These are phyloP conservation scores for Aphanomyces astaci DNA, from an alignment of 352 stramenopile genomes.

Conservation along the genomic window DNA sequence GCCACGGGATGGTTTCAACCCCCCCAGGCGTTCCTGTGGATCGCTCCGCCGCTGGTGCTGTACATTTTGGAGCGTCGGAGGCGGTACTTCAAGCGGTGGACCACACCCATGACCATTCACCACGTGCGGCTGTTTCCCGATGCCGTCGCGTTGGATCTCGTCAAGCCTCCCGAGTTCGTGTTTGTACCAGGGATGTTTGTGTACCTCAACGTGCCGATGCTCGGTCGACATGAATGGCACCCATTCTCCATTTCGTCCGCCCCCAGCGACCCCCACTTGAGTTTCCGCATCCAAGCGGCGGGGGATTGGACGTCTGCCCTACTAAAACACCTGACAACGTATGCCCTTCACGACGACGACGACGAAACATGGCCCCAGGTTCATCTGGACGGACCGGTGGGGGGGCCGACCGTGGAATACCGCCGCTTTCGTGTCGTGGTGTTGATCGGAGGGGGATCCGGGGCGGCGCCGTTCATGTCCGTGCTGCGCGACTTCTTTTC, in stretches of 20 bases:
- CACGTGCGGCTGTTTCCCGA: slow-evolving; percentile 45
- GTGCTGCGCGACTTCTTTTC: slow-evolving; percentile 66
- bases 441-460: slow-evolving; percentile 56
- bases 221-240: slow-evolving; percentile 34
- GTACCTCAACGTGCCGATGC: slow-evolving; percentile 30
- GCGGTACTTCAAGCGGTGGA: slow-evolving; percentile 44
- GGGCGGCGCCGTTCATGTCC: slow-evolving; percentile 61
- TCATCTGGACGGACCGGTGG: slow-evolving; percentile 51
- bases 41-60: slow-evolving; percentile 43
- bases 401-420: slow-evolving; percentile 50
- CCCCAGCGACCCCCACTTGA: slow-evolving; percentile 26
- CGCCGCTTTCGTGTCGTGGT: slow-evolving; percentile 42
- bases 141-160: slow-evolving; percentile 55
- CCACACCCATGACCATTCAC: slow-evolving; percentile 38
- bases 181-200: slow-evolving; percentile 19
- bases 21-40: slow-evolving; percentile 47
- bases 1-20: slow-evolving; percentile 49
- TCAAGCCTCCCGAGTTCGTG: slow-evolving; percentile 42
- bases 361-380: slow-evolving; percentile 27
- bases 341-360: background rate
- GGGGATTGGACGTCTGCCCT: slow-evolving; percentile 20
- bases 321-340: slow-evolving; percentile 29
- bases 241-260: slow-evolving; percentile 38
- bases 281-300: slow-evolving; percentile 21
- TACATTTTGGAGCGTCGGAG: slow-evolving; percentile 61